Conservation (phyloP, 1,284 basidiomycete species). For the Irpex sp. region DNA sequence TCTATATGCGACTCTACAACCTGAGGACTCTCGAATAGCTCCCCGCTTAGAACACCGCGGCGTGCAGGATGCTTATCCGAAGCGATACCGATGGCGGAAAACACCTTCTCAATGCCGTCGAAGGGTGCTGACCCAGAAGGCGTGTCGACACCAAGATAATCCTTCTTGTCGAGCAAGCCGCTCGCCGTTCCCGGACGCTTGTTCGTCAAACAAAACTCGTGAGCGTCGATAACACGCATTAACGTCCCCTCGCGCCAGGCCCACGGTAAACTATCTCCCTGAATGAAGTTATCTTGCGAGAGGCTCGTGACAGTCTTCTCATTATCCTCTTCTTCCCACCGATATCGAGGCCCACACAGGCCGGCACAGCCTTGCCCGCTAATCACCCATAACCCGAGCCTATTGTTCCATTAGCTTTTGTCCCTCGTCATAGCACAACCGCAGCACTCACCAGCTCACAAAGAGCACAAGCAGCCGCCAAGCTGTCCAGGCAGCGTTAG, state of each 20-base stretch:
- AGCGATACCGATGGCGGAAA: constrained; percentile 67
- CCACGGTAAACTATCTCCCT: constrained; percentile 63
- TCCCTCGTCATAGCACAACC: constrained; percentile 46
- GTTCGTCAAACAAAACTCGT: constrained; percentile 71
- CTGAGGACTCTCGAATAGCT: constrained; percentile 56
- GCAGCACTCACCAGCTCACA: constrained; percentile 53
- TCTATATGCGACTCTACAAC: constrained; percentile 20
- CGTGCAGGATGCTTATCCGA: constrained; percentile 46
- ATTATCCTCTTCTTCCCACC: constrained; percentile 76
- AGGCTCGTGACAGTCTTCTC: constrained; percentile 51
- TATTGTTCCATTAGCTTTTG: constrained; percentile 54
- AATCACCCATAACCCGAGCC: constrained; percentile 71
- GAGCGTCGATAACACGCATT: constrained; percentile 72
- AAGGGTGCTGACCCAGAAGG: constrained; percentile 30
- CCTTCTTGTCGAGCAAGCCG: constrained; percentile 28
- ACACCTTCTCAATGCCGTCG: constrained; percentile 61
- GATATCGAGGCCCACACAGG: constrained; percentile 74
- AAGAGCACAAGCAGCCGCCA: constrained; percentile 66
- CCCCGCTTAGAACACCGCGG: constrained; percentile 52
- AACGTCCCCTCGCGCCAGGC: constrained; percentile 70
- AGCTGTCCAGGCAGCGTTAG: constrained; percentile 74
- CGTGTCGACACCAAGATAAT: constrained; percentile 24
- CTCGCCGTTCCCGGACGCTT: constrained; percentile 29
- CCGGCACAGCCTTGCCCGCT: constrained; percentile 74
- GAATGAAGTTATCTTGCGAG: constrained; percentile 43